Evolutionary conservation across 441 rosid species (phyloP), one percentile per base, ranked within the genome.

Genomic region (Syzygium malaccense): DNA sequence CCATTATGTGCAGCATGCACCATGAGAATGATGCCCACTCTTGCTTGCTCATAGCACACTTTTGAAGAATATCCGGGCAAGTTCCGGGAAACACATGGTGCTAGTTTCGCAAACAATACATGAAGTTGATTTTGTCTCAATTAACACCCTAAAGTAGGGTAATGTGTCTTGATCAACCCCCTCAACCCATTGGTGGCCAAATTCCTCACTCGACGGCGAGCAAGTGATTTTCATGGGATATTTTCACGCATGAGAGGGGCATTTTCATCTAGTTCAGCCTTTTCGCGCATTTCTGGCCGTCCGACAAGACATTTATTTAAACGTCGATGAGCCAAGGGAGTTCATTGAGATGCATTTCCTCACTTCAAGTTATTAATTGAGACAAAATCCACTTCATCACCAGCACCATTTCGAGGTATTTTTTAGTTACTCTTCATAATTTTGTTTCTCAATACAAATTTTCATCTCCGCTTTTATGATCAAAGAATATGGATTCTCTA

Each of bases 351-450:
- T 1, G 51, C 15, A 11, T 71, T 71, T 71, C 49, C 17, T 8
- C 2, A 3, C 8, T 20, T 71, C 28, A 71, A 14, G 7, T 37
- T 37, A 0, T 71, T 37, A 71, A 71, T 20, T 3, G 28, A 37
- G 14, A 37, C 1, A 37, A 37, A 20, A 20, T 71, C 1, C 15
- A 11, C 28, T 20, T 71, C 26, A 37, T 7, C 4, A 11, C 41
- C 0, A 3, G 0, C 4, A 0, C 1, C 7, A 0, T 4, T 33
- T 37, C 23, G 8, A 71, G 26, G 0, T 71, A 0, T 37, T 11
- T 71, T 71, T 37, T 37, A 12, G 51, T 71, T 37, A 71, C 20
- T 37, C 14, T 20, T 23, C 14, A 5, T 2, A 37, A 71, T 20
- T 71, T 37, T 71, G 0, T 71, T 37, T 6, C 7, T 71, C 28